A percentile compares a stretch with the other conserved stretches of the same genome.
Conservation (phyloP, 2,329 filamentous ascomycete species). For the Fusarium liriodendri region DNA sequence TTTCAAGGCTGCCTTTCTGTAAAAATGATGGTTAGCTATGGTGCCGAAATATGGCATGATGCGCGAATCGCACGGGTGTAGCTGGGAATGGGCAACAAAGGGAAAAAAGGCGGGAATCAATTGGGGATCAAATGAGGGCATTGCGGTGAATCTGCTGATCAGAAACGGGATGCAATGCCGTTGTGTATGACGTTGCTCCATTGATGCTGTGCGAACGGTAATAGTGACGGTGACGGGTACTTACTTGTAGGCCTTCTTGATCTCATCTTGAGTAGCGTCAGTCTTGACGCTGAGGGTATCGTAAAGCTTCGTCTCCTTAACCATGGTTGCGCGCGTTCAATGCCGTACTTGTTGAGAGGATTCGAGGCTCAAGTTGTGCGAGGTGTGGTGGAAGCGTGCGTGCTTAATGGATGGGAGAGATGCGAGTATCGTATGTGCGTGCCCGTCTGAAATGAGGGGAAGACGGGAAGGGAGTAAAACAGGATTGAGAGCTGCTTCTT, state of each 20-base stretch:
- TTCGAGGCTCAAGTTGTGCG: conserved; percentile 2
- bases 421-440: conserved; percentile 4
- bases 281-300: conserved; percentile 84
- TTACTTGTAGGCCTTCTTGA: conserved; percentile 95
- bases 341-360: conserved; percentile 8
- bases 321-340: conserved; percentile 70
- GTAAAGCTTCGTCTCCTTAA: conserved; percentile 95
- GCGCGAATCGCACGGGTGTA: not conserved
- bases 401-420: not conserved
- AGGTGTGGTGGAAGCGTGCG: conserved; percentile 14
- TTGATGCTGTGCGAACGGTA: not conserved
- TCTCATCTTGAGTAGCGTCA: conserved; percentile 87
- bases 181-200: not conserved
- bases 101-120: not conserved
- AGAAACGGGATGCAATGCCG: not conserved
- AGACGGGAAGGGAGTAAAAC: conserved; percentile 3
- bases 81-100: not conserved
- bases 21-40: conserved; percentile 49
- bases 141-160: not conserved
- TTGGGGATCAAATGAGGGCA: not conserved
- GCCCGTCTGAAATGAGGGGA: conserved; percentile 13
- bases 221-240: conserved; percentile 41
- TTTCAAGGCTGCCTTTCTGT: conserved; percentile 87
- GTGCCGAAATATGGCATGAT: conserved; percentile 1
- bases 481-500: conserved; percentile 16